Conservation (phyloP, 495 filamentous ascomycete genomes). For the Cenococcum geophilum region DNA sequence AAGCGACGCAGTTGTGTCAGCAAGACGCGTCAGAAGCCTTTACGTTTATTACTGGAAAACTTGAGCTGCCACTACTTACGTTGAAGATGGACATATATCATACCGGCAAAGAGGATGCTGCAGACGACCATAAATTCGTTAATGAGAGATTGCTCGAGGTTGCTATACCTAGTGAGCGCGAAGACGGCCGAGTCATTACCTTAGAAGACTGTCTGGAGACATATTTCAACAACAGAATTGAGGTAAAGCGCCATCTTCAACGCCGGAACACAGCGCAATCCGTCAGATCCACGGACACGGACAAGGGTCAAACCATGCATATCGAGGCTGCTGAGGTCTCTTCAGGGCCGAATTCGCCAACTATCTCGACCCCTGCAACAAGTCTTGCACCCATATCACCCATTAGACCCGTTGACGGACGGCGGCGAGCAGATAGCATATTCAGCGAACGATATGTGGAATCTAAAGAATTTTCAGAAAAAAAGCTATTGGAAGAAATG, state of each 20-base stretch:
- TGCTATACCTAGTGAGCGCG: conserved; percentile 61
- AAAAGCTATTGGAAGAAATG: conserved; percentile 31
- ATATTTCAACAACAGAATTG: conserved; percentile 92
- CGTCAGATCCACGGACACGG: conserved; percentile 44
- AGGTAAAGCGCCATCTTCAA: conserved; percentile 75
- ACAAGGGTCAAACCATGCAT: conserved; percentile 41
- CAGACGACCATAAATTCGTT: conserved; percentile 88
- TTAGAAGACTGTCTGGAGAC: conserved; percentile 86
- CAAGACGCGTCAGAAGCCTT: conserved; percentile 96
- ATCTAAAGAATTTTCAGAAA: conserved; percentile 36
- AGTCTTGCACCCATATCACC: conserved; percentile 32
- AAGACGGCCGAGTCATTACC: conserved; percentile 58
- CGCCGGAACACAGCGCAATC: conserved; percentile 53
- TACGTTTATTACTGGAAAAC: conserved; percentile 81
- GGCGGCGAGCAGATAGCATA: conserved; percentile 53
- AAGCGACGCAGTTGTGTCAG: conserved; percentile 67
- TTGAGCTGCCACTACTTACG: conserved; percentile 82
- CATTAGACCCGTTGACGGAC: conserved; percentile 26
- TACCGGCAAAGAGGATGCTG: conserved; percentile 70
- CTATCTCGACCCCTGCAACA: conserved; percentile 35
- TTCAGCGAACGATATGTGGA: conserved; percentile 55
- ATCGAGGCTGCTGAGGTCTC: conserved; percentile 55
- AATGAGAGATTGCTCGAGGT: conserved; percentile 90
- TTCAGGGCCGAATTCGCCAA: conserved; percentile 37
- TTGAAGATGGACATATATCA: conserved; percentile 95